Evolutionary conservation across 2,329 filamentous ascomycete species (phyloP), one percentile per base, ranked within the genome.

Genomic region (Hortaea werneckii): DNA sequence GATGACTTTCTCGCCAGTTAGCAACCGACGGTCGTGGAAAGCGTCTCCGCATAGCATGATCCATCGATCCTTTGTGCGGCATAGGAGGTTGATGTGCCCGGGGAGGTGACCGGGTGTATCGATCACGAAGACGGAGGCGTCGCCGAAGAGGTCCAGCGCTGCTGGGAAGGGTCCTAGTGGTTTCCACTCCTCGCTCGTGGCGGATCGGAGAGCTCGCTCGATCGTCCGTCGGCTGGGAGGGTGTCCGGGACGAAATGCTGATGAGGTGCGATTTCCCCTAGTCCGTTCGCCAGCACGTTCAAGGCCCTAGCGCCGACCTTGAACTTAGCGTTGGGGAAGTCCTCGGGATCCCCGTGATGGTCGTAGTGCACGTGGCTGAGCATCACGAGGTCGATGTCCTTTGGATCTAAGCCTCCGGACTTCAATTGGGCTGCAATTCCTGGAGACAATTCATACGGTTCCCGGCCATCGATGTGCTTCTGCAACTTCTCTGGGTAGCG

Each of bases 321-420:
- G 50, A 79, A 77, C 2, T 64, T 63, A 0, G 74, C 65, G 9
- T 63, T 58, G 0, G 65, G 49, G 50, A 77, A 79, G 52, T 78
- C 74, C 1, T 64, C 59, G 0, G 75, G 73, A 4, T 73, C 76
- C n/a, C 76, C 77, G 34, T 74, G 66, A 50, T 79, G 77, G 52
- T 80, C 76, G 67, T 74, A 78, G 53, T 80, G 76, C 1, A 61
- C 60, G 48, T 80, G 77, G 51, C 69, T 74, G 1, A 77, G 57
- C 6, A 79, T 62, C 4, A 74, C 63, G 5, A 61, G 58, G 44
- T 71, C 57, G 10, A 72, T 58, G 6, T 65, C 60, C 1, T 35
- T 11, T 27, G 67, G 62, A 4, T 58, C 48, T 1, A 72, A 43
- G 1, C 65, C 65, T 5, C 68, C 68, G 5, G 44, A 41, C 26